Evolutionary conservation across 2,329 filamentous ascomycete genomes (phyloP).

Genomic region (Verticillium tricorpus): DNA sequence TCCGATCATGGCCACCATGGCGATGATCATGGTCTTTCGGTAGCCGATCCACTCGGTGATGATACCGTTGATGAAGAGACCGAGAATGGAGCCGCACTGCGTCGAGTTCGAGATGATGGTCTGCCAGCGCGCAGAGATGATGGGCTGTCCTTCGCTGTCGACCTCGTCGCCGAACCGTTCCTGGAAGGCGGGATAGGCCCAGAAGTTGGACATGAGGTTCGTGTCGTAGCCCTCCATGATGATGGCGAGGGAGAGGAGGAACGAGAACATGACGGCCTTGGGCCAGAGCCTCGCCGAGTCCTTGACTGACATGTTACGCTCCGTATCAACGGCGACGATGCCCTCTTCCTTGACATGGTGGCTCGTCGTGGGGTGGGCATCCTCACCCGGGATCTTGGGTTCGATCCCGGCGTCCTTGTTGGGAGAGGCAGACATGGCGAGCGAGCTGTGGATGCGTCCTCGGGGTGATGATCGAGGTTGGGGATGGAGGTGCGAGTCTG

Average conservation of each 20-base stretch:
- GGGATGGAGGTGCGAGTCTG: not conserved
- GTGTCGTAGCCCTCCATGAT: conserved; percentile 51
- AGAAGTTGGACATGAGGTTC: conserved; percentile 43
- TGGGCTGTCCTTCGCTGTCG: conserved; percentile 30
- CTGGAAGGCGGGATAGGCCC: conserved; percentile 29
- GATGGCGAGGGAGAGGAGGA: conserved; percentile 38
- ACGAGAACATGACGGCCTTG: conserved; percentile 43
- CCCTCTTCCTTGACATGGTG: not conserved
- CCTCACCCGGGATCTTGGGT: not conserved
- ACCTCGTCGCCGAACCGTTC: conserved; percentile 38
- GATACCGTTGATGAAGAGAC: conserved; percentile 49
- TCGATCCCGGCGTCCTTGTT: not conserved
- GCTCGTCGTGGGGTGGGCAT: not conserved
- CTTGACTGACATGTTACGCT: conserved; percentile 35
- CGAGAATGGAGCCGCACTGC: conserved; percentile 49
- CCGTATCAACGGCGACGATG: conserved; percentile 27
- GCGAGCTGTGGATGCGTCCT: not conserved
- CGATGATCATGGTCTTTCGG: conserved; percentile 43
- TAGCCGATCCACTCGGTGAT: conserved; percentile 46
- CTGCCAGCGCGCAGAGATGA: conserved; percentile 53
- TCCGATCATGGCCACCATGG: conserved; percentile 37
- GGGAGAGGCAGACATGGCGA: not conserved
- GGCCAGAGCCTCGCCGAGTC: conserved; percentile 36
- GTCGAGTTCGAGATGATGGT: conserved; percentile 50
- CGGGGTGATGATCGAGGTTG: not conserved